Evolutionary conservation across 2,329 filamentous ascomycete genomes (phyloP), one percentile per base, ranked within the genome.

Genomic region (Penicillium vulpinum): DNA sequence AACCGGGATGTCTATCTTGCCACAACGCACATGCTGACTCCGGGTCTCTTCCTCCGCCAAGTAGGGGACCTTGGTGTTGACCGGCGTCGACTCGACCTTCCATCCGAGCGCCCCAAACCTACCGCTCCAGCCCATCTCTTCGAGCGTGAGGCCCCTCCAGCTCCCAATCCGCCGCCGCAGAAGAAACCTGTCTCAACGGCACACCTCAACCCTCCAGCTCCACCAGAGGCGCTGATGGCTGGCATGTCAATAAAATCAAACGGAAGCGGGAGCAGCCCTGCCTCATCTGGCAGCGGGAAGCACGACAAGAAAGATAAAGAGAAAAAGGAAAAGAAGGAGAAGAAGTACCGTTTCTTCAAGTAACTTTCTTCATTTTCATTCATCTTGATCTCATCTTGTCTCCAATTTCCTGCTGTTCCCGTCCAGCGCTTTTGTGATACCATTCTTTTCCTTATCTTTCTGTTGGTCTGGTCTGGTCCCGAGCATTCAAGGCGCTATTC

Each of bases 11-110:
- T 97, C n/a, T 90, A 95, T 71, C 84, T 99, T 5, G 85, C 88
- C 18, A 94, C 91, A 0, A 92, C 89, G 24, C 94, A 99, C 71
- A 97, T 99, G 92, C 80, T 96, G 45, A 94, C 88, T 0, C 93
- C 94, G 0, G 80, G 85, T 40, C 81, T 95, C 21, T 99, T 92
- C 72, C 76, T 96, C 33, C 86, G 89, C 38, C 92, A 97, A 72
- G 77, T 97, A 2, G 84, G 86, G 18, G 92, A 96, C 68, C 81
- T 97, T 15, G 88, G 87, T 59, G 83, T 85, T 35, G 88, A 92
- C 67, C 88, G 88, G 68, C 84, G 89, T 51, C 83, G 86, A 44
- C 82, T 99, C 16, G 87, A 91, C 65, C 84, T 99, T 5, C 94
- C 93, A 0, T 81, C 88, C 55, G 92, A 97, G 60, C 82, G 87